phyloP scores from a whole-genome alignment of 192 early-diverging fungal species.

The Gaertneriomyces sp. region DNA sequence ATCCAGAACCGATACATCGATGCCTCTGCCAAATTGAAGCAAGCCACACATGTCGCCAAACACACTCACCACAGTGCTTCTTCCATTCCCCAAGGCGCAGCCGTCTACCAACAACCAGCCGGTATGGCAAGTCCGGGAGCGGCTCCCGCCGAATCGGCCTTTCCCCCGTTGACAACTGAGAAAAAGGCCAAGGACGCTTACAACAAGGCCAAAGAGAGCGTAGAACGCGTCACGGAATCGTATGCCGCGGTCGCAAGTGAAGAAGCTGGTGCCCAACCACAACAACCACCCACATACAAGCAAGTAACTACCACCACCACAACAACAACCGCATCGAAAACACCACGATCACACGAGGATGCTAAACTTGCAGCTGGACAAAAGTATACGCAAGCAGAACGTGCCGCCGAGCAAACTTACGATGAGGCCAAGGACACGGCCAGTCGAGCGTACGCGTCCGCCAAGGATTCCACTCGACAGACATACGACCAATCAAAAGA shows the following conservation, averaged over 20 bases:
- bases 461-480: not conserved
- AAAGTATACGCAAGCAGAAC: not conserved
- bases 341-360: not conserved
- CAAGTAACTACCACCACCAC: not conserved
- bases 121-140: not conserved
- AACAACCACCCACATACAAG: not conserved
- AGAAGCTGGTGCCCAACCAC: not conserved
- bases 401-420: not conserved
- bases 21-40: not conserved
- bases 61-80: not conserved
- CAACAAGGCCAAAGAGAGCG: not conserved
- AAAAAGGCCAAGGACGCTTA: not conserved
- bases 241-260: not conserved
- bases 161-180: not conserved
- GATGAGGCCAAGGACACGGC: conserved; percentile 1
- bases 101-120: not conserved
- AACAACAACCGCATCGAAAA: not conserved
- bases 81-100: not conserved
- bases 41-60: not conserved
- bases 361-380: not conserved
- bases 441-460: not conserved
- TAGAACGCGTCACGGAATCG: not conserved
- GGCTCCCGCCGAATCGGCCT: not conserved
- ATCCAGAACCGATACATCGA: not conserved
- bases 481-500: conserved; percentile 1